Percentiles rank a stretch among this genome's conserved stretches.
phyloP scores from a whole-genome alignment of 441 rosid genomes.

The Aleurites moluccanus region DNA sequence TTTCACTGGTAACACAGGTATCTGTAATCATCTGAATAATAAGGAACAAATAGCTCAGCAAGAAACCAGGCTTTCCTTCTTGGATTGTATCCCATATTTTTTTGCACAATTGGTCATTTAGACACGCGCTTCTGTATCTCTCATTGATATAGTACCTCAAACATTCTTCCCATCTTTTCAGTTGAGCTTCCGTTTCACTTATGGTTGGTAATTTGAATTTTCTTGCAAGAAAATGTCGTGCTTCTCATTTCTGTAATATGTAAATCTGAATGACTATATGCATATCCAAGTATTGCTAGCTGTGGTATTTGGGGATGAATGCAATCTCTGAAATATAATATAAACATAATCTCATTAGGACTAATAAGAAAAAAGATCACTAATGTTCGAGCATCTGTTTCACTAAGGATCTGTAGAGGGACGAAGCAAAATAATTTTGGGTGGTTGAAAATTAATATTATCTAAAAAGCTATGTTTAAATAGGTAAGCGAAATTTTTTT shows the following conservation, averaged over 20 bases:
- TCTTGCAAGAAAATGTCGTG: slow-evolving; percentile 34
- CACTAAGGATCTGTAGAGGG: slow-evolving; percentile 46
- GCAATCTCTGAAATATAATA: slow-evolving; percentile 35
- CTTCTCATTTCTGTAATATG: slow-evolving; percentile 39
- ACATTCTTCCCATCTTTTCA: slow-evolving; percentile 34
- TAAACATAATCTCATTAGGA: background rate
- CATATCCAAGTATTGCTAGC: slow-evolving; percentile 41
- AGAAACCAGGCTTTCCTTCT: slow-evolving; percentile 38
- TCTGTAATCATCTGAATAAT: slow-evolving; percentile 33
- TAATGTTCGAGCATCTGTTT: no score
- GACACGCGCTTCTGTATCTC: slow-evolving; percentile 28
- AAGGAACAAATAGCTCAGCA: slow-evolving; percentile 35
- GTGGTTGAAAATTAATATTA: no score
- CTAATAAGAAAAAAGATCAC: background rate
- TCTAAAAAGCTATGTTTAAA: no score
- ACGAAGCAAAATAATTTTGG: no score
- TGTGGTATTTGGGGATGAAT: slow-evolving; percentile 47
- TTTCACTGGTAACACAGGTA: background rate
- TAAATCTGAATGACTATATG: slow-evolving; percentile 31
- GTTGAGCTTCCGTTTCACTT: slow-evolving; percentile 40
- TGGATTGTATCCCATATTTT: slow-evolving; percentile 45
- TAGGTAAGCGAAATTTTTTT: no score
- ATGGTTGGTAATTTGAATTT: slow-evolving; percentile 37
- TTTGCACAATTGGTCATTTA: slow-evolving; percentile 37
- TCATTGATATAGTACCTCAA: slow-evolving; percentile 20